Percentiles rank a stretch among this genome's conserved stretches.
phyloP scores from a whole-genome alignment of 495 filamentous ascomycete genomes.

The Neurospora sp. region DNA sequence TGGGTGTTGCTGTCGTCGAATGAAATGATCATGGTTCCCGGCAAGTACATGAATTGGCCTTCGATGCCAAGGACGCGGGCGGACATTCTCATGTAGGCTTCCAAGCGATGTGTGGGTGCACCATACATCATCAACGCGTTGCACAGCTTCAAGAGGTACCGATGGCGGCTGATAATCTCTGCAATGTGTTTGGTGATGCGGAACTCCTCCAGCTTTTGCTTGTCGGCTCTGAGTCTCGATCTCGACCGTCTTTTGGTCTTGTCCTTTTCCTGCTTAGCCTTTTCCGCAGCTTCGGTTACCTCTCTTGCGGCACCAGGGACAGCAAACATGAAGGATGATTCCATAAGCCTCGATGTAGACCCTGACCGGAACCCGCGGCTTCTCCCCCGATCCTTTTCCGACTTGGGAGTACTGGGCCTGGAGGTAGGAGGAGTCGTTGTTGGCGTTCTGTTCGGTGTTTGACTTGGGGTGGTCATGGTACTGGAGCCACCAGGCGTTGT shows the following conservation, averaged over 20 bases:
- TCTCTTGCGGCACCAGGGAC: conserved; percentile 18
- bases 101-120: conserved; percentile 65
- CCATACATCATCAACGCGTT: conserved; percentile 78
- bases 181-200: conserved; percentile 83
- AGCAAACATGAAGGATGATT: conserved; percentile 40
- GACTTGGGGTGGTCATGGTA: conserved; percentile 15
- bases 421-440: conserved; percentile 21
- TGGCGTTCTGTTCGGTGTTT: conserved; percentile 21
- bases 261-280: conserved; percentile 24
- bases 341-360: conserved; percentile 42
- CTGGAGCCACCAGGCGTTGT: conserved; percentile 9
- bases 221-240: conserved; percentile 16
- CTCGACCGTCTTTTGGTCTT: conserved; percentile 30
- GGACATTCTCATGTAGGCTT: conserved; percentile 83
- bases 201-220: conserved; percentile 51
- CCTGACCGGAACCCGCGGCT: conserved; percentile 32
- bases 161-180: conserved; percentile 70
- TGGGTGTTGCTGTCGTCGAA: conserved; percentile 86
- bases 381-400: conserved; percentile 47
- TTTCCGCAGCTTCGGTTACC: conserved; percentile 21
- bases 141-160: conserved; percentile 77
- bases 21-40: conserved; percentile 90
- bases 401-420: conserved; percentile 48
- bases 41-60: conserved; percentile 84
- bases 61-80: conserved; percentile 82